Base-by-base conservation (phyloP, 768 basidiomycete genomes). In the Rubroboletus satanas region DNA sequence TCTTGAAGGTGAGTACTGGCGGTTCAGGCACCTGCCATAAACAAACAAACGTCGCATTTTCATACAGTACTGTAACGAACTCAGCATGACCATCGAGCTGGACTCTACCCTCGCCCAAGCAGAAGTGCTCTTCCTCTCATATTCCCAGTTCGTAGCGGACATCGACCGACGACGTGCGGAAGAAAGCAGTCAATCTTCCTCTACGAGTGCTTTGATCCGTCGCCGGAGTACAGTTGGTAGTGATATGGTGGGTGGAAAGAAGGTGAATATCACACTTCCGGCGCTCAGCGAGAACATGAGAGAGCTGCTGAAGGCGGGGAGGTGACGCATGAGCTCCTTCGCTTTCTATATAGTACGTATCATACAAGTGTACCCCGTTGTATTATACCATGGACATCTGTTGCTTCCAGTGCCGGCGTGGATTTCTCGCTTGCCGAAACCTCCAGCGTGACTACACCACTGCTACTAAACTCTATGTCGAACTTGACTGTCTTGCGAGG, bases 11-110 rank as follows among this genome's bases (percentile, higher is more conserved):
- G 48, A 55, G 69, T 49, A 11, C 29, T 44, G 15, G 44, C 11
- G 23, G 33, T 18, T 21, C n/a, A 29, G 2, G 21, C 18, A 17
- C 46, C 5, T 29, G 35, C 36, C 49, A 5, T 9, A 49, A 33
- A 50, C 46, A 26, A 44, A 50, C 53, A 21, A 62, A 50, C 39
- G 6, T 31, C 2, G 55, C 31, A 31, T 55, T 32, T 42, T 33
- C 61, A 88, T 33, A 12, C 37, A 66, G 86, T 97, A 95, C 64
- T 92, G 90, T 76, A 96, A 95, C 66, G 92, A 96, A 63, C 83
- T 96, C 57, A 91, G 88, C 72, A 93, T 93, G 87, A 92, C 93
- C 49, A 96, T 99, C 62, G 97, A 98, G 68, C 82, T 98, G n/a
- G 89, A 97, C 68, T 84, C 87, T 1, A 96, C 97, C 18, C 81